phyloP scores from a whole-genome alignment of 768 basidiomycete genomes.

The Dacryopinax primogenitus region DNA sequence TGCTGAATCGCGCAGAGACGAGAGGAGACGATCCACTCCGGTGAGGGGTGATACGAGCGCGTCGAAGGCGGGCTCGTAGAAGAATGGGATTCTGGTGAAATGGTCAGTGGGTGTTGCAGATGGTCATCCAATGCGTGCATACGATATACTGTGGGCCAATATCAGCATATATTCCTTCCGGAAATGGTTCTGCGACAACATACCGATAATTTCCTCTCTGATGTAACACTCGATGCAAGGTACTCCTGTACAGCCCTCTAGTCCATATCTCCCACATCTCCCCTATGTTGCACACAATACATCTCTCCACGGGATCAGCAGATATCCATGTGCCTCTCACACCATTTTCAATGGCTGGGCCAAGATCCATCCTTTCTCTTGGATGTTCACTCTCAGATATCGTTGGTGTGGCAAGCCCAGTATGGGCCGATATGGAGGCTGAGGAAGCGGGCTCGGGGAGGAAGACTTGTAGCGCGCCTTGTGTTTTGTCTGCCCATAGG shows the following conservation, averaged over 20 bases:
- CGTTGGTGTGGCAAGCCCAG: neutral
- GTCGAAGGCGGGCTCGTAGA: slow-evolving; percentile 83
- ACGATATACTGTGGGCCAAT: neutral
- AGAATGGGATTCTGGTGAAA: slow-evolving; percentile 62
- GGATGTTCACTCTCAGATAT: neutral
- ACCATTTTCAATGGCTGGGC: slow-evolving; percentile 39
- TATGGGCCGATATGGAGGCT: neutral
- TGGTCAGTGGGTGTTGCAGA: neutral
- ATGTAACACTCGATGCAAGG: slow-evolving; percentile 82
- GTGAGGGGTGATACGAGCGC: slow-evolving; percentile 54
- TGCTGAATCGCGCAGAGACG: neutral
- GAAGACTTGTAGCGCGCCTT: slow-evolving; percentile 72
- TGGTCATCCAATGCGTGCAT: neutral
- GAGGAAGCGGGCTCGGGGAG: slow-evolving; percentile 23
- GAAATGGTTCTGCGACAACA: slow-evolving; percentile 12
- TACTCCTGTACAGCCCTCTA: slow-evolving; percentile 72
- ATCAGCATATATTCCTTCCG: neutral
- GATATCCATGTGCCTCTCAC: slow-evolving; percentile 64
- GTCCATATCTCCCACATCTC: slow-evolving; percentile 77
- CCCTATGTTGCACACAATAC: slow-evolving; percentile 83
- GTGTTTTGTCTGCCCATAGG: slow-evolving; percentile 70
- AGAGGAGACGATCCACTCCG: slow-evolving; percentile 40
- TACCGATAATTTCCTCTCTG: slow-evolving; percentile 52
- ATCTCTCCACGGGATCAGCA: slow-evolving; percentile 70
- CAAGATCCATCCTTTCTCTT: neutral